Evolutionary conservation across 2,329 filamentous ascomycete species (phyloP).

Genomic region (Claviceps sp.): DNA sequence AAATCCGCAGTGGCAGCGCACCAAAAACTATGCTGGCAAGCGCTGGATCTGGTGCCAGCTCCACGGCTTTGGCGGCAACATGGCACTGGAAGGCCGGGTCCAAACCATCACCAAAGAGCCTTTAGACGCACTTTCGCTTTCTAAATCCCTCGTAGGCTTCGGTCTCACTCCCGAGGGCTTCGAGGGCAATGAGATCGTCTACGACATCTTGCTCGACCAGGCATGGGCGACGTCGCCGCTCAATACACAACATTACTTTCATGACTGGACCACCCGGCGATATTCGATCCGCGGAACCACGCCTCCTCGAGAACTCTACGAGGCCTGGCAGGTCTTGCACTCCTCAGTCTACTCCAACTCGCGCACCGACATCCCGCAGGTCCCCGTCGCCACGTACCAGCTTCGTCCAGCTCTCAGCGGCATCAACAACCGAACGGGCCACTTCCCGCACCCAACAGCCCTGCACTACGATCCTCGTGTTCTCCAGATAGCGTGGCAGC

Average conservation of each 20-base stretch:
- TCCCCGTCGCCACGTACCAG: conserved; percentile 33
- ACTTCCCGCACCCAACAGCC: conserved; percentile 23
- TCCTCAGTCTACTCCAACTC: conserved; percentile 35
- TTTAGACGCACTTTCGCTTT: conserved; percentile 28
- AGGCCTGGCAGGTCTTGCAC: conserved; percentile 32
- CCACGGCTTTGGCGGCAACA: conserved; percentile 35
- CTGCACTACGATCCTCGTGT: conserved; percentile 26
- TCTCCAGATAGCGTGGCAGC: conserved; percentile 25
- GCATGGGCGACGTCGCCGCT: conserved; percentile 32
- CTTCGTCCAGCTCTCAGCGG: conserved; percentile 28
- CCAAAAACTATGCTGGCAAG: conserved; percentile 35
- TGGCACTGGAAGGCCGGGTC: conserved; percentile 36
- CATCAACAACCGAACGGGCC: conserved; percentile 25
- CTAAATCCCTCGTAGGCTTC: conserved; percentile 30
- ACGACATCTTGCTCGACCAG: conserved; percentile 36
- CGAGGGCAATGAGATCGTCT: conserved; percentile 39
- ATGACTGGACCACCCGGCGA: conserved; percentile 28
- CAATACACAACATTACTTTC: conserved; percentile 30
- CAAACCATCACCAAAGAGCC: conserved; percentile 33
- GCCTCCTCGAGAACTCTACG: conserved; percentile 17
- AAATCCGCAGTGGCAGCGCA: conserved; percentile 35
- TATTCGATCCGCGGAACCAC: conserved; percentile 18
- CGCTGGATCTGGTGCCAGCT: conserved; percentile 42
- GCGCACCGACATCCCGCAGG: conserved; percentile 24
- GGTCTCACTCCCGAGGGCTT: conserved; percentile 36